Evolutionary conservation across 1,284 basidiomycete genomes (phyloP), one percentile per base, ranked within the genome.

Genomic region (Sporisorium exsertum): DNA sequence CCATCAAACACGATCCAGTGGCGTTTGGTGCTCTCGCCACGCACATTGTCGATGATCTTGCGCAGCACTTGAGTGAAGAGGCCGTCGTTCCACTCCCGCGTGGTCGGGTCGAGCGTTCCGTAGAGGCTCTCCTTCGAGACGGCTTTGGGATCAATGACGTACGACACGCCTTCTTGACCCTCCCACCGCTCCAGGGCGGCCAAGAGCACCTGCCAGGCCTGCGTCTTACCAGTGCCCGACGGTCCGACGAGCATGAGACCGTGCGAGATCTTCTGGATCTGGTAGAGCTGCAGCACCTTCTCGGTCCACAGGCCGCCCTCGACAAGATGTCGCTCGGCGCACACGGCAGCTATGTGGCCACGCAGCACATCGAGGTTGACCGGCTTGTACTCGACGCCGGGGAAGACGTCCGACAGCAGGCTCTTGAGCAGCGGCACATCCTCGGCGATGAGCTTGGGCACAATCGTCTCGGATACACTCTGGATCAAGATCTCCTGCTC

Each of bases 1-100:
- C 97, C 97, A 83, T 99, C 97, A 78, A 99, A 99, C 72, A 99
- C 93, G 82, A 99, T 99, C 97, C 97, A 99, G 85, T 99, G 97
- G 24, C 96, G 89, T 88, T 97, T 98, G 32, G 90, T 89, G 85
- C 94, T 97, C 87, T 98, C 97, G 32, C 97, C 97, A 83, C 97
- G 93, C 37, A 98, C 95, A 83, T 99, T 95, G 84, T 99, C 97
- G 63, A 98, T 93, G 73, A 99, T 99, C 87, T 97, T 98, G 55
- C 97, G 92, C 64, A 99, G 88, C 50, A 98, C 93, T 85, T 97
- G 94, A 0, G 97, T 99, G 88, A 99, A 99, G 2, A 99, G 89
- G 74, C 97, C 96, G 85, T 99, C 97, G 77, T 95, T 99, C 97
- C 97, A 99, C 86, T 99, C 97, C 72, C 97, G 91, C 3, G 97